Evolutionary conservation across 1,284 basidiomycete species (phyloP).

Genomic region (Ceraceosorus bombacis): DNA sequence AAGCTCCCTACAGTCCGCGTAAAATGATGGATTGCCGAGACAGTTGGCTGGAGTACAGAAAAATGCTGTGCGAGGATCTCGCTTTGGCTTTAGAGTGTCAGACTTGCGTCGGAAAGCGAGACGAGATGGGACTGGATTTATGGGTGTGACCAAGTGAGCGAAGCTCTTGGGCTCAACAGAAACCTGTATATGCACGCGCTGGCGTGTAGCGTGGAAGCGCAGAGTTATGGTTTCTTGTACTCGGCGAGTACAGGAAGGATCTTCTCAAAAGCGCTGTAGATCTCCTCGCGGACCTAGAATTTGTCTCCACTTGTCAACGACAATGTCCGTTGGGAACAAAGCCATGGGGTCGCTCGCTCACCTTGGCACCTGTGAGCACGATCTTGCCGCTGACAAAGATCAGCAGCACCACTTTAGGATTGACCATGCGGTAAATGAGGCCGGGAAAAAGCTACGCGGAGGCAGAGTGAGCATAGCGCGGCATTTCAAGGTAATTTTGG

Average conservation of each 20-base stretch:
- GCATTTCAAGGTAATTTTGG: conserved; percentile 12
- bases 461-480: background rate
- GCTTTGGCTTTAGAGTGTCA: no score
- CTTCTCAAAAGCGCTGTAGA: conserved; percentile 97
- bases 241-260: conserved; percentile 64
- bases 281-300: conserved; percentile 85
- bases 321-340: conserved; percentile 8
- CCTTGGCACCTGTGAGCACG: conserved; percentile 97
- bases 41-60: no score
- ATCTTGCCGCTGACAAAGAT: conserved; percentile 99
- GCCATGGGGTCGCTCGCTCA: conserved; percentile 51
- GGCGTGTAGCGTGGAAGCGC: no score
- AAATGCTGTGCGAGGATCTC: no score
- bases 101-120: no score
- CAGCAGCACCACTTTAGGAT: conserved; percentile 95
- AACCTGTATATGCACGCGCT: no score
- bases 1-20: no score
- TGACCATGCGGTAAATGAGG: conserved; percentile 99
- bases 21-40: no score
- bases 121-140: no score
- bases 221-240: conserved; percentile 45
- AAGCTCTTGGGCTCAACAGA: no score
- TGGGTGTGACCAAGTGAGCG: no score
- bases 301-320: background rate
- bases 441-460: conserved; percentile 83